Conservation (phyloP, 192 early-diverging fungal species). For the Entomortierella lignicola region DNA sequence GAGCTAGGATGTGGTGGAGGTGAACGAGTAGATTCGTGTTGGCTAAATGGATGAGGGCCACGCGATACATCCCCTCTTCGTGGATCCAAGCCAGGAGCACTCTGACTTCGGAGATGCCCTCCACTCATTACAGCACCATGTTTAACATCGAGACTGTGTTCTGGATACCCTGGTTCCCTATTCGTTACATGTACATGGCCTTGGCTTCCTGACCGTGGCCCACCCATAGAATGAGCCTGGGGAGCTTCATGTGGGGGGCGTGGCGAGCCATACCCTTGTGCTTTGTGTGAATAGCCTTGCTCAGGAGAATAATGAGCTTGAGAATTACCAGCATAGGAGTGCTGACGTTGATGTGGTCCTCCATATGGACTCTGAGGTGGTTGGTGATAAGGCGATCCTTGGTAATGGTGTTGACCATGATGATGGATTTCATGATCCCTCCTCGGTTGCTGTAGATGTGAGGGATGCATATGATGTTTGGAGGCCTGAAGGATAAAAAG, state of each 20-base stretch:
- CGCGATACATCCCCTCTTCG: constrained; percentile 15
- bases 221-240: background rate
- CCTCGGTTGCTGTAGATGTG: constrained; percentile 11
- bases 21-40: constrained; percentile 22
- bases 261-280: constrained; percentile 19
- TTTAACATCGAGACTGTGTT: constrained; percentile 29
- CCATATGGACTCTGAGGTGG: constrained; percentile 13
- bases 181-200: constrained; percentile 1
- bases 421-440: constrained; percentile 16
- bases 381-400: constrained; percentile 17
- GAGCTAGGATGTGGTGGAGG: constrained; percentile 13
- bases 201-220: constrained; percentile 6
- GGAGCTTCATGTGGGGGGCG: constrained; percentile 10
- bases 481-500: background rate
- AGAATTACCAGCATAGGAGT: constrained; percentile 32
- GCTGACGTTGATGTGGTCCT: constrained; percentile 16
- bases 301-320: constrained; percentile 27
- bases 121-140: constrained; percentile 15
- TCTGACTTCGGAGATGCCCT: constrained; percentile 50
- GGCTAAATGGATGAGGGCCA: constrained; percentile 33
- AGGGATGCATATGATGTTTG: constrained; percentile 4
- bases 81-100: constrained; percentile 47
- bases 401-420: constrained; percentile 21
- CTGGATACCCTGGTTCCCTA: constrained; percentile 19
- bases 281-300: constrained; percentile 22